A percentile compares a stretch with the other conserved stretches of the same genome.
Conservation (phyloP, 78 protist species). For the Carpediemonas membranifera region DNA sequence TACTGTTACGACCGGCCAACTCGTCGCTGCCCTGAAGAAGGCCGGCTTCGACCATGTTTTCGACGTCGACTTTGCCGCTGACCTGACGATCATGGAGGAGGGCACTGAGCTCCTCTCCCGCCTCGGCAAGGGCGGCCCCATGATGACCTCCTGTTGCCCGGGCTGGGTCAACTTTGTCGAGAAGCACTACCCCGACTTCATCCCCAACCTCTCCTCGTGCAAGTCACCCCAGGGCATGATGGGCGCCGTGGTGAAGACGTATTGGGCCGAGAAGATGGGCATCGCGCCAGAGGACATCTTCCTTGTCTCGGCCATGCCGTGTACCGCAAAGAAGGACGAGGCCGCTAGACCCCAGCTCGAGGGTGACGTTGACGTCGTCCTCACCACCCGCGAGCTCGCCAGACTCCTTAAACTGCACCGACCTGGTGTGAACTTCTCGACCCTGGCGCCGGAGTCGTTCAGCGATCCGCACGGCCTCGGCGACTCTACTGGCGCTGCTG, state of each 20-base stretch:
- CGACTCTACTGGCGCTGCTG: constrained; percentile 30
- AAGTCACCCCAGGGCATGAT: constrained; percentile 38
- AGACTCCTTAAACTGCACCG: too few relatives aligned
- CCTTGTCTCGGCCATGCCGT: constrained; percentile 17
- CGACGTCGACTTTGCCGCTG: constrained; percentile 34
- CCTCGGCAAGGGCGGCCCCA: constrained; percentile 24
- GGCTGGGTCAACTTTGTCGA: constrained; percentile 46
- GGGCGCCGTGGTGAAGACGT: constrained; percentile 29
- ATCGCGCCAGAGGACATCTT: background rate
- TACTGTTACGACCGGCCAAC: constrained; percentile 1
- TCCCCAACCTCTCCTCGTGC: constrained; percentile 25
- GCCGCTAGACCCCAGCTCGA: too few relatives aligned
- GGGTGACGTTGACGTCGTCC: too few relatives aligned
- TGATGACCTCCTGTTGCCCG: constrained; percentile 55
- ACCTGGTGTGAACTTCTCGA: too few relatives aligned
- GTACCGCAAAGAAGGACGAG: constrained; percentile 36
- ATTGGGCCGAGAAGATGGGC: constrained; percentile 2
- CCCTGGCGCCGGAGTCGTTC: too few relatives aligned
- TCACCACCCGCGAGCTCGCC: too few relatives aligned
- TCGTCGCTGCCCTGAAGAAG: constrained; percentile 30
- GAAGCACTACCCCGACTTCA: constrained; percentile 18
- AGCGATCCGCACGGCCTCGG: too few relatives aligned
- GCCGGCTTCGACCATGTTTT: constrained; percentile 35
- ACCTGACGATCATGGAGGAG: constrained; percentile 45
- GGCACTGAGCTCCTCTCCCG: constrained; percentile 36